Evolutionary conservation across 768 basidiomycete genomes (phyloP), one percentile per base, ranked within the genome.

Genomic region (Suillus weaverae): DNA sequence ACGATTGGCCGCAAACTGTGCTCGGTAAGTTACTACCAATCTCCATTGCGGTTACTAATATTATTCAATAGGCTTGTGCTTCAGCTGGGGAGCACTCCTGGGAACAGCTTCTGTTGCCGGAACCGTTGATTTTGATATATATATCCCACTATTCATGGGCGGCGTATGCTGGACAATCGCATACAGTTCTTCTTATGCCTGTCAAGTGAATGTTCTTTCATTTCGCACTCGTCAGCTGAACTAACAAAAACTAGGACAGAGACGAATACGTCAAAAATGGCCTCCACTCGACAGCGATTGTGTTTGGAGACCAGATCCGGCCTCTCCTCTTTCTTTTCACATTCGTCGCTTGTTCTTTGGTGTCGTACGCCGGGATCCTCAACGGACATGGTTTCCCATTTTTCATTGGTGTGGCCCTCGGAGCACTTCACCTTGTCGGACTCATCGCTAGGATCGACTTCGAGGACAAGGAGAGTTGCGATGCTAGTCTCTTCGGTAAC

Each of bases 241-340:
- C 68, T 84, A 85, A 63, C 84, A 85, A 9, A 67, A 84, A 64
- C 73, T 83, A 91, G 79, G 91, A 94, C 75, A 87, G 88, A 63
- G 75, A 81, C 61, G 91, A 92, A 76, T 91, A 92, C 74, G 73
- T 87, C 51, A 82, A 84, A 60, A 86, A 85, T 63, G 89, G 89
- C 22, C 85, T 92, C 48, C 85, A 86, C 66, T 92, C 90, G 10
- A 92, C 89, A 30, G 90, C 91, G 0, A 83, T 92, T 53, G 80
- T 91, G 16, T 91, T 90, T 71, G 89, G 87, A 14, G 74, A 79
- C 5, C 81, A 82, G 74, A 85, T 89, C 39, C 80, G 84, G 1
- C 82, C 85, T 0, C 77, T 91, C 65, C 81, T 91, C 43, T 71
- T 84, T 11, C 63, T 70, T 38, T 87, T 88, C 69, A 85, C 84